phyloP scores from a whole-genome alignment of 2,329 filamentous ascomycete species.

The Metarhizium sp. region DNA sequence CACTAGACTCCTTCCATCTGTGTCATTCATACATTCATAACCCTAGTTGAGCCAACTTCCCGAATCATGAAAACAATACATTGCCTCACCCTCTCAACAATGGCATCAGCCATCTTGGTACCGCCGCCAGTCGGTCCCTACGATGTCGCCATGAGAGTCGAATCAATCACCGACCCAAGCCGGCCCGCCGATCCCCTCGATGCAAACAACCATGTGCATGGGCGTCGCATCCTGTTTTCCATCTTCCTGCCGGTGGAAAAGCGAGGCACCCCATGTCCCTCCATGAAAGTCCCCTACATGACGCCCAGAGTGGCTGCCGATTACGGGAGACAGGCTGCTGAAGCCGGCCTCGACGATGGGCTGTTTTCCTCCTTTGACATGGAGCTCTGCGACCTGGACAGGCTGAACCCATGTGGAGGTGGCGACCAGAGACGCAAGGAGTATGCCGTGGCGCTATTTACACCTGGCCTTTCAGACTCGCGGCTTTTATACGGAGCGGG shows the following conservation, averaged over 20 bases:
- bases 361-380: constrained; percentile 19
- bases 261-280: constrained; percentile 10
- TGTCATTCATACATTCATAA: too few relatives aligned
- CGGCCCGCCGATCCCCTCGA: constrained; percentile 22
- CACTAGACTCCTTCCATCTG: too few relatives aligned
- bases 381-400: constrained; percentile 14
- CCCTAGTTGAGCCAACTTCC: background rate
- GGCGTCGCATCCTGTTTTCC: constrained; percentile 17
- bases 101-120: constrained; percentile 15
- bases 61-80: background rate
- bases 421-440: background rate
- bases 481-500: constrained; percentile 33
- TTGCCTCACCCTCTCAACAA: constrained; percentile 9
- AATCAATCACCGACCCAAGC: constrained; percentile 18
- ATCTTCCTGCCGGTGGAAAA: constrained; percentile 21
- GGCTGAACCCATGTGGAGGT: background rate
- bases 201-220: constrained; percentile 15
- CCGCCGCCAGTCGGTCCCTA: constrained; percentile 21
- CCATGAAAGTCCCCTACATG: constrained; percentile 21
- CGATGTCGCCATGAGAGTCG: constrained; percentile 15
- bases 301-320: constrained; percentile 19
- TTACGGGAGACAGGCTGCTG: constrained; percentile 17
- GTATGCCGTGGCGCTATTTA: constrained; percentile 28
- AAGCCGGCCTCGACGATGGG: constrained; percentile 20
- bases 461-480: constrained; percentile 33